Evolutionary conservation across 352 stramenopile species (phyloP), one percentile per base, ranked within the genome.

Genomic region (Pythium biforme): DNA sequence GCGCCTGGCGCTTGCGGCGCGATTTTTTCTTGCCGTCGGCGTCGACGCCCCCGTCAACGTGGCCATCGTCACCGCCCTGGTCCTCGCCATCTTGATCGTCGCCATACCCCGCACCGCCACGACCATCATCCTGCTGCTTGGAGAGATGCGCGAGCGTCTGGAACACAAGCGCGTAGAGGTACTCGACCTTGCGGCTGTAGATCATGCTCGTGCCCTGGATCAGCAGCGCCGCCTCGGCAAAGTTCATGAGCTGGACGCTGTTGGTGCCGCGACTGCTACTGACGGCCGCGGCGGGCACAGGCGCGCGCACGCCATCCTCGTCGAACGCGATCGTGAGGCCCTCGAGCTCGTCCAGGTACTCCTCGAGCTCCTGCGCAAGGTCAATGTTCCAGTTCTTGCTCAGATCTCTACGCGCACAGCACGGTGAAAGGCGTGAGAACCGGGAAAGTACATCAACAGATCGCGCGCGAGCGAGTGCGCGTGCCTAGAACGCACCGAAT

Each of bases 181-280:
- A 97, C 73, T 98, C 92, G 37, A 98, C 93, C 69, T 98, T 98
- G 64, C 92, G 88, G 60, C 88, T 95, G 80, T 98, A 98, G 50
- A 97, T 93, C 79, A 96, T 76, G 19, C 81, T 91, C 48, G 92
- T 97, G 53, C 95, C 95, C 54, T 98, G 92, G 54, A 98, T 90
- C 53, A 98, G 77, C 41, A 98, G 70, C 43, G 95, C 95, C 0
- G 95, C 95, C 53, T 97, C 81, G 4, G 93, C 89, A 80, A 98
- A 98, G 69, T 98, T 98, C 62, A 96, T 90, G 48, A 69, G 55
- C 60, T 66, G 66, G 19, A 55, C 26, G 14, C 48, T 46, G 27
- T 17, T 54, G 4, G 26, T 22, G 1, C 27, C n/a, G 14, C 9
- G 11, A 17, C 37, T 43, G 37, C 11, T 25, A n/a, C 40, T 23